Evolutionary conservation across 2,329 filamentous ascomycete species (phyloP), one percentile per base, ranked within the genome.

Genomic region (Botrytis medusae): DNA sequence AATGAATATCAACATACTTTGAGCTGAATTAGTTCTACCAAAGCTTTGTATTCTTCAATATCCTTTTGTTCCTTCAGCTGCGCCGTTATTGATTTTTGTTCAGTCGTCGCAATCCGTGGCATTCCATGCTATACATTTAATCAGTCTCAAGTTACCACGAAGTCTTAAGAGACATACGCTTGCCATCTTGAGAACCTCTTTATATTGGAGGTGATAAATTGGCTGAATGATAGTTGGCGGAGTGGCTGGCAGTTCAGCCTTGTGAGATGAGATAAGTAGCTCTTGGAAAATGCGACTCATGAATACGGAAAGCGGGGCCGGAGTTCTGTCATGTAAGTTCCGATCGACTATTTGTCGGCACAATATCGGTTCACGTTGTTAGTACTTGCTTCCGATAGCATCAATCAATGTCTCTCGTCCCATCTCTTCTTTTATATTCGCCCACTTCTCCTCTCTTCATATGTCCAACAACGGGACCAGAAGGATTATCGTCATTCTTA

Each of bases 41-140:
- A 85, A 18, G 87, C 84, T 77, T 89, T 90, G 83, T 97, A 97
- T 76, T 90, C 88, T 73, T 86, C 84, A 79, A 98, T 97, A 82
- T 92, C 92, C 77, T 89, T 88, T 72, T 90, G 86, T 82, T 97
- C 93, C 81, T 90, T 88, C 77, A 89, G 86, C 73, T 88, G 88
- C 80, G 92, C 89, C 80, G 93, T 89, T 78, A 92, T 90, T 78
- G 92, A 92, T 77, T 88, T 87, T 79, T 87, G 85, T 75, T 84
- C 83, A 72, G 83, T 84, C 78, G 87, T 85, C 75, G 87, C 86
- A 75, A 88, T 87, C 80, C 94, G 92, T 79, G 93, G 89, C 82
- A 97, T 88, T 81, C 93, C 94, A 87, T 98, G 95, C 94, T 97
- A 84, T 75, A 74, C 72, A 48, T 76, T 74, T 75, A 70, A 78